phyloP scores from a whole-genome alignment of 257 asterid species.

The Lavandula angustifolia region DNA sequence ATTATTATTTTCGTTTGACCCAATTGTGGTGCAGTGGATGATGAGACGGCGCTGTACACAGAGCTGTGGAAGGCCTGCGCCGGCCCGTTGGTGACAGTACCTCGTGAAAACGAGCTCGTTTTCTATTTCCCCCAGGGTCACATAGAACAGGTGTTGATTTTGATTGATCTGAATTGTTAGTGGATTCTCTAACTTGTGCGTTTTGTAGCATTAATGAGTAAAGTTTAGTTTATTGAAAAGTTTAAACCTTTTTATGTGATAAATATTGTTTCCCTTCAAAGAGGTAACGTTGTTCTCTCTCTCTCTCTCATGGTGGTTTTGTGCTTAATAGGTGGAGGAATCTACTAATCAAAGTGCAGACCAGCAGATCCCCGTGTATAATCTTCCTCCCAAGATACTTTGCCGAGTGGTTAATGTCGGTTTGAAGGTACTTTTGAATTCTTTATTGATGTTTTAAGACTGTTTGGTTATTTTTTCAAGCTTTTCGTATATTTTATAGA shows the following conservation, averaged over 20 bases:
- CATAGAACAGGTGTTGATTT: constrained; percentile 77
- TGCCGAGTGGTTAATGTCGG: constrained; percentile 80
- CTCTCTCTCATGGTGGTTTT: constrained; percentile 10
- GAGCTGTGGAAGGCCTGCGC: constrained; percentile 99
- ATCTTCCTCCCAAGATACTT: constrained; percentile 87
- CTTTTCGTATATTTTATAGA: background rate
- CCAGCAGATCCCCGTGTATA: constrained; percentile 88
- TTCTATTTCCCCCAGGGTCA: constrained; percentile 97
- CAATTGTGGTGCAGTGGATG: constrained; percentile 49
- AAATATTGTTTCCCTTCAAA: background rate
- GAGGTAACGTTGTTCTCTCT: background rate
- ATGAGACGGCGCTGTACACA: constrained; percentile 73
- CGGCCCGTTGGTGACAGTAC: constrained; percentile 93
- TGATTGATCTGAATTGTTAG: constrained; percentile 27
- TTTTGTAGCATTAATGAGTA: background rate
- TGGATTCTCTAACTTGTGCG: constrained; percentile 14
- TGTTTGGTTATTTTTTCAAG: background rate
- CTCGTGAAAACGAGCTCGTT: constrained; percentile 76
- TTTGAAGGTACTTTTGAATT: constrained; percentile 56
- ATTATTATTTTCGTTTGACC: background rate
- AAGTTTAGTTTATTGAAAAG: background rate
- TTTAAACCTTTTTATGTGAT: background rate
- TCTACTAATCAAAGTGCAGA: constrained; percentile 94
- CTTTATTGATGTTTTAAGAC: background rate
- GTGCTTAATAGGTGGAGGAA: constrained; percentile 75